Evolutionary conservation across 768 basidiomycete species (phyloP), one percentile per base, ranked within the genome.

Genomic region (Collybia sp.): DNA sequence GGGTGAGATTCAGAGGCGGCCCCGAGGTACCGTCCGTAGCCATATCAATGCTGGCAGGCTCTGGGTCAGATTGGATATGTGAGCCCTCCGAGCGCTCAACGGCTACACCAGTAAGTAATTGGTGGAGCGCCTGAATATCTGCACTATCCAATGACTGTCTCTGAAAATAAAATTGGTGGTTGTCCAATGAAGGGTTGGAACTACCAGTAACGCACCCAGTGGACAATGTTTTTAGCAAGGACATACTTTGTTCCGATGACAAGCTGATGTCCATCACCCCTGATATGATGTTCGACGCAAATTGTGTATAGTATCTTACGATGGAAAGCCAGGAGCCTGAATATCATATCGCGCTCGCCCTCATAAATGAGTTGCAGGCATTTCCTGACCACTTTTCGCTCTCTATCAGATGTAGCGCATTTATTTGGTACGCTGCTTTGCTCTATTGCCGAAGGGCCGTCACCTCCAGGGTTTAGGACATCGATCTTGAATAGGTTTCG

Each of bases 161-260:
- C 52, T 53, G n/a, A 44, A 32, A 46, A 19, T 36, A 17, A 40
- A 5, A 13, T 15, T 12, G 41, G n/a, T n/a, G n/a, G n/a, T n/a
- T n/a, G n/a, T n/a, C n/a, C n/a, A n/a, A 15, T 35, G 37, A 30
- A 38, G 30, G 40, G n/a, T 12, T 39, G n/a, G n/a, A n/a, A n/a
- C 11, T n/a, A n/a, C n/a, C 16, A 20, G 25, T 8, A 4, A 51
- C 59, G 30, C 6, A 62, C 61, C 62, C 59, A 64, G 17, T 17
- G 17, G 35, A 15, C 42, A 8, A 62, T 59, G 33, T 56, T 58
- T 5, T 32, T 42, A 9, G 54, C 57, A 4, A 63, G 35, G 9
- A 63, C 49, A 52, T 49, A 57, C 30, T 51, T 47, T 2, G 55
- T 59, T n/a, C 62, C 60, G 2, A 63, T 44, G 0, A 63, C 53